phyloP scores from a whole-genome alignment of 2,329 filamentous ascomycete genomes.

The Nectriaceae sp. region DNA sequence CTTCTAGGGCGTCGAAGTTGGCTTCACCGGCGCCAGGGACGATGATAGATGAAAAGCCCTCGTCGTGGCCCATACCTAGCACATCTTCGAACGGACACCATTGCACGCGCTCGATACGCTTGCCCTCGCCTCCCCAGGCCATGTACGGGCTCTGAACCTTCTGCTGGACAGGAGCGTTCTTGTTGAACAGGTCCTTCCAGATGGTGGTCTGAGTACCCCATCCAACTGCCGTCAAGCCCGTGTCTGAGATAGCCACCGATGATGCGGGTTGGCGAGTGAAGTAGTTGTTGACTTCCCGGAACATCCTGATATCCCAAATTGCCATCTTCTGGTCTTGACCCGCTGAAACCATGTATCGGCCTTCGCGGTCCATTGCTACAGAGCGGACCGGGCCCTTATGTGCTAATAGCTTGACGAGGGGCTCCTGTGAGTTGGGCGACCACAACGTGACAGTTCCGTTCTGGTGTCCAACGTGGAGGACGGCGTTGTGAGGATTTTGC shows the following conservation, averaged over 20 bases:
- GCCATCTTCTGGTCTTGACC: slow-evolving; percentile 90
- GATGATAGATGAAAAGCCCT: slow-evolving; percentile 86
- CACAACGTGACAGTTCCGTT: slow-evolving; percentile 94
- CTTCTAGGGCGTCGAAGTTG: slow-evolving; percentile 92
- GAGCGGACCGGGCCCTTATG: slow-evolving; percentile 88
- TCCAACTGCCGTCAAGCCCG: slow-evolving; percentile 82
- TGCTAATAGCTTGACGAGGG: slow-evolving; percentile 87
- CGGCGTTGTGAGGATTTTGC: slow-evolving; percentile 90
- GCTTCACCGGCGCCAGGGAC: slow-evolving; percentile 94
- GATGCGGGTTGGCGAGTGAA: slow-evolving; percentile 80
- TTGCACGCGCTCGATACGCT: slow-evolving; percentile 74
- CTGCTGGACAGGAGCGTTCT: slow-evolving; percentile 67
- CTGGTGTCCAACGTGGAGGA: slow-evolving; percentile 90
- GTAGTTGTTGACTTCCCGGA: slow-evolving; percentile 90
- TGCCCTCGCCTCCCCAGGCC: slow-evolving; percentile 86
- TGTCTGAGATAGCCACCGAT: slow-evolving; percentile 85
- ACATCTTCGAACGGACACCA: slow-evolving; percentile 98
- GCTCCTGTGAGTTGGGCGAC: slow-evolving; percentile 87
- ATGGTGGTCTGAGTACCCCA: slow-evolving; percentile 89
- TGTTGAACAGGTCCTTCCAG: slow-evolving; percentile 88
- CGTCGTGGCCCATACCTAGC: slow-evolving; percentile 79
- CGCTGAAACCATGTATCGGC: slow-evolving; percentile 92
- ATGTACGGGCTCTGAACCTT: slow-evolving; percentile 90
- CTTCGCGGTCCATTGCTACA: slow-evolving; percentile 83
- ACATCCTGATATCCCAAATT: slow-evolving; percentile 95